Evolutionary conservation across 1,284 basidiomycete genomes (phyloP), one percentile per base, ranked within the genome.

Genomic region (Meira nashicola): DNA sequence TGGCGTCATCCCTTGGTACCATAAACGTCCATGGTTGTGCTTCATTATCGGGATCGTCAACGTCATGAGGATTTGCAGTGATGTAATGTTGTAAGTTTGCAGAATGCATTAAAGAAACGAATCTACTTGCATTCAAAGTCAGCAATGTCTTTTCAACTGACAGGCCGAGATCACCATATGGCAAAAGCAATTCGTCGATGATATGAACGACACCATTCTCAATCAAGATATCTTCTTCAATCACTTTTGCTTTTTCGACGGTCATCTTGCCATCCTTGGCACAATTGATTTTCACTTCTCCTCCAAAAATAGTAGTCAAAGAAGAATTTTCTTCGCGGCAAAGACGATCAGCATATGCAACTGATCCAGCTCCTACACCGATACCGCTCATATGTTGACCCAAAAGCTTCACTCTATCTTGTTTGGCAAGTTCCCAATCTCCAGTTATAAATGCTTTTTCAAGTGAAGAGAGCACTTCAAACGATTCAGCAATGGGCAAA

Each of bases 61-160:
- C 33, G 39, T 19, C 14, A 53, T 66, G 68, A 15, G 65, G 60
- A 23, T 61, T 63, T 40, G 60, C 57, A 52, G 64, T 64, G 38
- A 62, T 66, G 44, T 88, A 83, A 4, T 83, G 76, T 23, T 87
- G 83, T 12, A 81, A 68, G 25, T 70, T 73, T 5, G 76, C 79
- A 15, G 86, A 86, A 70, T 88, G 83, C 65, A 94, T 90, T 71
- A 96, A 85, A 65, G 92, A 85, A 50, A 98, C 90, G 77, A 98
- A 97, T 33, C 84, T 84, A 0, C 89, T 89, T 76, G 92, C 95
- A 72, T 96, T 91, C 60, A 96, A 83, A 0, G 89, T 85, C 21
- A 94, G 82, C 5, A 95, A 85, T 63, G 86, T 92, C 79, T 98
- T 97, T 81, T 98, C 94, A 5, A 92, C 87, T 1, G 90, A 94